These are phyloP conservation scores for Leccinum ochraceum DNA, from an alignment of 768 basidiomycete species.

Conservation along the genomic window DNA sequence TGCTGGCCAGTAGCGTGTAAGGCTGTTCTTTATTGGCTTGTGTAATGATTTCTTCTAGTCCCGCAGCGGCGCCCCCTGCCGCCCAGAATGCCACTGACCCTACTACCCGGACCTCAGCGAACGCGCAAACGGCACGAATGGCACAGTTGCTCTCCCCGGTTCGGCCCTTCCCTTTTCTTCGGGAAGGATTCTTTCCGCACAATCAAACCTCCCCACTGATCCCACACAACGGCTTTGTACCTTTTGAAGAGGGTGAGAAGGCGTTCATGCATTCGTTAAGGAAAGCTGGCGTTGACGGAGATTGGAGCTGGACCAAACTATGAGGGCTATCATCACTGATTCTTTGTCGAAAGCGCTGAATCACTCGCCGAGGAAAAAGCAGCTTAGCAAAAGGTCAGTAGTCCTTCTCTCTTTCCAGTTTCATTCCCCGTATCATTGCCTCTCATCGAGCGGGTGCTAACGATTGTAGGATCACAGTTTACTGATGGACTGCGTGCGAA, in stretches of 20 bases:
- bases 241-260: conserved; percentile 87
- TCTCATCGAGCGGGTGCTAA: conserved; percentile 10
- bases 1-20: conserved; percentile 34
- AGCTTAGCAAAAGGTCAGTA: conserved; percentile 85
- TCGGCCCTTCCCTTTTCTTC: conserved; percentile 65
- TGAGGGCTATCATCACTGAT: conserved; percentile 98
- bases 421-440: not conserved
- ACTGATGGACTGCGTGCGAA: conserved; percentile 73
- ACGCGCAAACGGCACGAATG: conserved; percentile 50
- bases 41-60: conserved; percentile 18
- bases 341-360: conserved; percentile 94
- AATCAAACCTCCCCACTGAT: conserved; percentile 84
- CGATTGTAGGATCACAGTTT: conserved; percentile 44
- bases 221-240: conserved; percentile 86
- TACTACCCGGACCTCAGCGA: conserved; percentile 37
- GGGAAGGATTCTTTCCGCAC: conserved; percentile 62
- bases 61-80: conserved; percentile 43
- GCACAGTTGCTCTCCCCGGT: conserved; percentile 45
- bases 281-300: conserved; percentile 87
- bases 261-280: conserved; percentile 90
- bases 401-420: not conserved
- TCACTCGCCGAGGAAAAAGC: conserved; percentile 91
- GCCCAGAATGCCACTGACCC: conserved; percentile 46
- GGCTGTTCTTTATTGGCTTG: conserved; percentile 1
- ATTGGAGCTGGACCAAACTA: conserved; percentile 97